These are phyloP conservation scores for Backusella sp. DNA, from an alignment of 192 early-diverging fungal genomes.

Conservation along the genomic window DNA sequence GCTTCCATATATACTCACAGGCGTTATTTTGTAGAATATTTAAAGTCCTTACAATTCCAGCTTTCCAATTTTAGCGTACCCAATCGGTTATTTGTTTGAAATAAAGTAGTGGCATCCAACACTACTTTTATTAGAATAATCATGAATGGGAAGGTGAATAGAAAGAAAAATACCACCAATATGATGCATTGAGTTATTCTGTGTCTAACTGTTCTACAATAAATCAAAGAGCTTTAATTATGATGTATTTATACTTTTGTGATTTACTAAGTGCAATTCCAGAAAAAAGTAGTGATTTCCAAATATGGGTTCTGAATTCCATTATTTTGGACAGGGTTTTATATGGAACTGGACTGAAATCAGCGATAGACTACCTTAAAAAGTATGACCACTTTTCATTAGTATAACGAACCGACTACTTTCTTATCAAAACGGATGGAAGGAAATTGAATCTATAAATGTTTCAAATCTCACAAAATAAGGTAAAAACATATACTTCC, in stretches of 20 bases:
- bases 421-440: not conserved
- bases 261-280: not conserved
- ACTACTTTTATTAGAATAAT: not conserved
- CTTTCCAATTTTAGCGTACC: not conserved
- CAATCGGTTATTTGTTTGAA: not conserved
- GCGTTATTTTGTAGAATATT: not conserved
- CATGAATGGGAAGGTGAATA: not conserved
- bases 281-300: not conserved
- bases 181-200: not conserved
- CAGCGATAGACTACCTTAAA: not conserved
- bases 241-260: not conserved
- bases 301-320: not conserved
- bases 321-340: not conserved
- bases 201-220: not conserved
- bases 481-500: not conserved
- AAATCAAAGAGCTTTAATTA: not conserved
- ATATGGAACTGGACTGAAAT: not conserved
- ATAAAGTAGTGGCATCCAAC: not conserved
- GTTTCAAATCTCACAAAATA: not conserved
- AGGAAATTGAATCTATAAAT: not conserved
- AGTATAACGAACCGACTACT: not conserved
- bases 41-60: not conserved
- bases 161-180: not conserved
- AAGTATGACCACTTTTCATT: not conserved
- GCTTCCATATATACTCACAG: not conserved